Percentiles rank a stretch among this genome's conserved stretches.
These are phyloP conservation scores for Filobasidium uniguttulatum DNA, from an alignment of 1,284 basidiomycete genomes.

Conservation along the genomic window DNA sequence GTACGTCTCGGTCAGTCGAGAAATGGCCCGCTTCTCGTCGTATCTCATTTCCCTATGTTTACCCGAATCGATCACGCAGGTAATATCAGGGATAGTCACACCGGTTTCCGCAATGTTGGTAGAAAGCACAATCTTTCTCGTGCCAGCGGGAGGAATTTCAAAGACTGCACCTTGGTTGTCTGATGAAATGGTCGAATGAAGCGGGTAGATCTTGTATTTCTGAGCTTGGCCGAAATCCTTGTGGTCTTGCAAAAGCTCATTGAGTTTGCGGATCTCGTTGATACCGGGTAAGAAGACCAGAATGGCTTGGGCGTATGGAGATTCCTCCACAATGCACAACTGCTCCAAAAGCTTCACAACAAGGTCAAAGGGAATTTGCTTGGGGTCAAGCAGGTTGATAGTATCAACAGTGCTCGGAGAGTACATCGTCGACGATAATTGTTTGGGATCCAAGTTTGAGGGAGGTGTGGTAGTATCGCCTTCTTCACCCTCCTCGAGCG, in stretches of 20 bases:
- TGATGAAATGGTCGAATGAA: conserved; percentile 87
- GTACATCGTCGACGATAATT: conserved; percentile 40
- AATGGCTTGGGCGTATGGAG: conserved; percentile 60
- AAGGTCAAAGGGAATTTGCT: conserved; percentile 77
- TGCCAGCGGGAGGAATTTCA: conserved; percentile 61
- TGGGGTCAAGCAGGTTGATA: conserved; percentile 76
- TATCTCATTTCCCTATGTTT: conserved; percentile 90
- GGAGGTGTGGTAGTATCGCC: conserved; percentile 18
- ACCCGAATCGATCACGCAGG: conserved; percentile 91
- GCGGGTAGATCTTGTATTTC: conserved; percentile 64
- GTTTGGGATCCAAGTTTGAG: conserved; percentile 33
- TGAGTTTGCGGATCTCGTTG: conserved; percentile 74
- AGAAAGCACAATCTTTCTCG: conserved; percentile 83
- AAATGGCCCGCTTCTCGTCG: conserved; percentile 95
- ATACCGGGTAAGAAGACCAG: conserved; percentile 91
- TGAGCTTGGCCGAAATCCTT: conserved; percentile 52
- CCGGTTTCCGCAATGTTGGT: conserved; percentile 74
- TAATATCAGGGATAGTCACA: conserved; percentile 96
- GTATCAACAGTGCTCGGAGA: conserved; percentile 60
- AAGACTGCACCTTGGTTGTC: conserved; percentile 87
- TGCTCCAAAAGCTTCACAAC: conserved; percentile 73
- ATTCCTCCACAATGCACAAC: conserved; percentile 54
- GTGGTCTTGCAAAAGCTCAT: conserved; percentile 70
- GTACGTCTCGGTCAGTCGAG: conserved; percentile 81
- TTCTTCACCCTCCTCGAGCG: conserved; percentile 48